These are phyloP conservation scores for Blastobotrys illinoisensis DNA, from an alignment of 1,139 yeast genomes.

Conservation along the genomic window DNA sequence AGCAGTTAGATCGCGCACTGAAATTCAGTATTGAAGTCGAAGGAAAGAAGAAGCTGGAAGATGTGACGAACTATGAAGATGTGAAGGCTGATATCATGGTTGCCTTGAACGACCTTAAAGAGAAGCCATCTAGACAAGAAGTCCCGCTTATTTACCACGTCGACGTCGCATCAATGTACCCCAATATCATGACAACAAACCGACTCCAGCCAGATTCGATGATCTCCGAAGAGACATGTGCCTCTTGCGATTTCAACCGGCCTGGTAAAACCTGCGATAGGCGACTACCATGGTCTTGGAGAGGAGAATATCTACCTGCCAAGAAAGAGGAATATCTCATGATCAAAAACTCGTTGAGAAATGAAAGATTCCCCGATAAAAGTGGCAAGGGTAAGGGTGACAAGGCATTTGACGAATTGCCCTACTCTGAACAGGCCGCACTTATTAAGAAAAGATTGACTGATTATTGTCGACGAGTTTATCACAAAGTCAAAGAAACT, in stretches of 20 bases:
- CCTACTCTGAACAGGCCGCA: constrained; percentile 72
- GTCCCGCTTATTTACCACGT: constrained; percentile 90
- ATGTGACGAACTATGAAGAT: constrained; percentile 75
- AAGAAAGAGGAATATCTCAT: constrained; percentile 86
- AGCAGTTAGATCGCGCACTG: constrained; percentile 69
- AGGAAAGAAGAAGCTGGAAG: constrained; percentile 62
- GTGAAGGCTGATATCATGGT: constrained; percentile 53
- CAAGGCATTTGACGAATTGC: constrained; percentile 57
- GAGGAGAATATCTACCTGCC: constrained; percentile 94
- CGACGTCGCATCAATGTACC: constrained; percentile 99
- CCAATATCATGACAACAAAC: constrained; percentile 96
- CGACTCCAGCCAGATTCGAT: constrained; percentile 97
- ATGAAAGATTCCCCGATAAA: constrained; percentile 59
- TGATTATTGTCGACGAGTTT: constrained; percentile 80
- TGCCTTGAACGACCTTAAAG: constrained; percentile 52
- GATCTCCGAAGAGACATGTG: constrained; percentile 93
- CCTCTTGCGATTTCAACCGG: constrained; percentile 92
- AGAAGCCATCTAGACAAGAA: constrained; percentile 62
- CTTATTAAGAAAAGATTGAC: constrained; percentile 72
- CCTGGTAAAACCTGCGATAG: constrained; percentile 95
- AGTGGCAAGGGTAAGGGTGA: constrained; percentile 25
- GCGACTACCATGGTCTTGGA: constrained; percentile 94
- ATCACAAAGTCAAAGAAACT: constrained; percentile 73
- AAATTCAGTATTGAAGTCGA: constrained; percentile 84
- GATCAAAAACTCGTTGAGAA: constrained; percentile 78